A percentile compares a stretch with the other conserved stretches of the same genome.
phyloP scores from a whole-genome alignment of 1,139 yeast species.

The Kazachstania sp. region DNA sequence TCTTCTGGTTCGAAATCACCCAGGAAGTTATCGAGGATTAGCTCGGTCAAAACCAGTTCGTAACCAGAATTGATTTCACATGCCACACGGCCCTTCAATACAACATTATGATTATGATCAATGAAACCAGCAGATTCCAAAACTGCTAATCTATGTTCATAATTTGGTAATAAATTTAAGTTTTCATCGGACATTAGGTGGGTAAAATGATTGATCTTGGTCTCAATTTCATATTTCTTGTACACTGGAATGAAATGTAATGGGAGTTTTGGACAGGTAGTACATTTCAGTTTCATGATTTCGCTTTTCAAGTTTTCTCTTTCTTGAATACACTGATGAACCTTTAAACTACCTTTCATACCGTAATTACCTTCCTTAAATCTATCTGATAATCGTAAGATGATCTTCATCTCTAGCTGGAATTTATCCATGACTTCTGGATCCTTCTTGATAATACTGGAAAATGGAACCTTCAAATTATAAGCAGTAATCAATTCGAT shows the following conservation, averaged over 20 bases:
- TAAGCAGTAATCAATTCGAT: constrained; percentile 47
- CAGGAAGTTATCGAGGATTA: constrained; percentile 80
- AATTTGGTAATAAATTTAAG: constrained; percentile 83
- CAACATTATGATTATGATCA: constrained; percentile 66
- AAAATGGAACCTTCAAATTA: constrained; percentile 36
- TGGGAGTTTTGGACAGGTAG: constrained; percentile 38
- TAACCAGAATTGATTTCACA: constrained; percentile 86
- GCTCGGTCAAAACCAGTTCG: constrained; percentile 82
- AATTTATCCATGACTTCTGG: constrained; percentile 38
- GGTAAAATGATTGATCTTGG: constrained; percentile 49
- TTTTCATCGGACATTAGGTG: constrained; percentile 75
- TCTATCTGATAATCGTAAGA: constrained; percentile 38
- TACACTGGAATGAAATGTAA: constrained; percentile 42
- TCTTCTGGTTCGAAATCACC: constrained; percentile 95
- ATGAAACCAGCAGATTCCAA: constrained; percentile 67
- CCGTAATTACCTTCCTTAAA: constrained; percentile 42
- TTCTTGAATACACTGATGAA: constrained; percentile 45
- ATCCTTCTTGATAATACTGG: constrained; percentile 40
- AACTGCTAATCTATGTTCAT: constrained; percentile 78
- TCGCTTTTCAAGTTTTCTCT: constrained; percentile 37
- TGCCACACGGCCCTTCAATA: constrained; percentile 78
- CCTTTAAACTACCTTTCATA: constrained; percentile 40
- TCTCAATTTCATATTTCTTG: constrained; percentile 39
- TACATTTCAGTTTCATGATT: constrained; percentile 31
- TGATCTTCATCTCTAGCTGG: constrained; percentile 35